These are phyloP conservation scores for Dictyophora rubrovolvata DNA, from an alignment of 768 basidiomycete genomes.

Conservation along the genomic window DNA sequence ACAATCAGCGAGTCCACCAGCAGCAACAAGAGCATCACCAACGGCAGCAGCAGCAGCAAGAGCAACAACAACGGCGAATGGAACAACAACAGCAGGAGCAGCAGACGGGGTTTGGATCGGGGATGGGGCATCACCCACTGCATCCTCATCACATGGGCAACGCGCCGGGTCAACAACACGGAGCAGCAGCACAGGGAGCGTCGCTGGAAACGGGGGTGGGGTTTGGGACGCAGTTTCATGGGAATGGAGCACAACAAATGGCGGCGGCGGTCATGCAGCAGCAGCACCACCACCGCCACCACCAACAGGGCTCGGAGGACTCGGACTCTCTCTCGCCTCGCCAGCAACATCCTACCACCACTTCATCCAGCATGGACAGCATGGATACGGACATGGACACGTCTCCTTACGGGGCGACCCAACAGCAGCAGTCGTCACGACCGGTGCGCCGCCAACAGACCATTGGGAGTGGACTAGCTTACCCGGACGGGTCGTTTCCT, in stretches of 20 bases:
- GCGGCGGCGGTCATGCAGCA: not conserved
- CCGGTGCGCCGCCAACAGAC: not conserved
- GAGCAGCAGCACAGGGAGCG: not conserved
- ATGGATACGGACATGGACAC: not conserved
- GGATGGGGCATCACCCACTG: not conserved
- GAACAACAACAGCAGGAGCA: not conserved
- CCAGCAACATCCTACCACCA: conserved; percentile 13
- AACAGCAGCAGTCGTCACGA: not conserved
- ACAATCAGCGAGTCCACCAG: not conserved
- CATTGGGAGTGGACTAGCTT: not conserved
- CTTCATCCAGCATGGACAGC: not conserved
- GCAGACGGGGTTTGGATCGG: not conserved
- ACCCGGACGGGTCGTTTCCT: not conserved
- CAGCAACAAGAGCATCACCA: not conserved
- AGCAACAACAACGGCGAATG: not conserved
- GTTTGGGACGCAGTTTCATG: not conserved
- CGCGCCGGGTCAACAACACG: not conserved
- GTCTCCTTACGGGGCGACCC: not conserved
- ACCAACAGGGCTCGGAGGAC: conserved; percentile 4
- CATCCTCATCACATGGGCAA: not conserved
- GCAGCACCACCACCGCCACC: conserved; percentile 1
- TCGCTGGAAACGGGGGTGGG: not conserved
- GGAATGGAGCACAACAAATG: not conserved
- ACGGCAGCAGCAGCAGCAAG: not conserved
- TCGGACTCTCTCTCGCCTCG: not conserved